phyloP scores from a whole-genome alignment of 768 basidiomycete genomes.

The Tulasnella sp. region DNA sequence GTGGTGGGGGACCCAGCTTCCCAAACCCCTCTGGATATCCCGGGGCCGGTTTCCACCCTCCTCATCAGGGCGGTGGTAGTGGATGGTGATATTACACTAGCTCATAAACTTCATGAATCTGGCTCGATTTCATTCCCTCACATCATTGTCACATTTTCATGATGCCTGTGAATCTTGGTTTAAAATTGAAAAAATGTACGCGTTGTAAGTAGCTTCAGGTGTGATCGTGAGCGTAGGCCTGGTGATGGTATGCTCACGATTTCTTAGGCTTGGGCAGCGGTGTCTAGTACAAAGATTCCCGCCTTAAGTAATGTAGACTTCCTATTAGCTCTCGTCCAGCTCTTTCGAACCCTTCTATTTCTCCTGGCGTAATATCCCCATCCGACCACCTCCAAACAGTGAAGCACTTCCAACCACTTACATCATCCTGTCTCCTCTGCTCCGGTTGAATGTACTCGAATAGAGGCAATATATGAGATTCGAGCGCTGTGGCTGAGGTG shows the following conservation, averaged over 20 bases:
- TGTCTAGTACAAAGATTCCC: background rate
- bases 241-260: too few relatives aligned
- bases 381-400: slow-evolving; percentile 42
- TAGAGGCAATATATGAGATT: slow-evolving; percentile 21
- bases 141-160: too few relatives aligned
- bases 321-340: slow-evolving; percentile 5
- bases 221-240: too few relatives aligned
- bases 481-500: slow-evolving; percentile 37
- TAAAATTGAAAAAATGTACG: too few relatives aligned
- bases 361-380: slow-evolving; percentile 13
- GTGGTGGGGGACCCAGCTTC: background rate
- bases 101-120: too few relatives aligned
- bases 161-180: too few relatives aligned
- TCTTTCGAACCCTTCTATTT: background rate
- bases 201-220: too few relatives aligned
- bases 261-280: too few relatives aligned
- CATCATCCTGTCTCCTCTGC: slow-evolving; percentile 31
- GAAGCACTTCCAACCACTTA: slow-evolving; percentile 46
- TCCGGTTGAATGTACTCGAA: slow-evolving; percentile 35
- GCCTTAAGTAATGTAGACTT: background rate
- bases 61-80: slow-evolving; percentile 5
- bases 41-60: background rate
- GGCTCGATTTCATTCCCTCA: too few relatives aligned
- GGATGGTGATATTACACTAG: background rate
- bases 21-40: background rate